A percentile compares a stretch with the other conserved stretches of the same genome.
Conservation (phyloP, 352 stramenopile genomes). For the Pythium utonaiense region DNA sequence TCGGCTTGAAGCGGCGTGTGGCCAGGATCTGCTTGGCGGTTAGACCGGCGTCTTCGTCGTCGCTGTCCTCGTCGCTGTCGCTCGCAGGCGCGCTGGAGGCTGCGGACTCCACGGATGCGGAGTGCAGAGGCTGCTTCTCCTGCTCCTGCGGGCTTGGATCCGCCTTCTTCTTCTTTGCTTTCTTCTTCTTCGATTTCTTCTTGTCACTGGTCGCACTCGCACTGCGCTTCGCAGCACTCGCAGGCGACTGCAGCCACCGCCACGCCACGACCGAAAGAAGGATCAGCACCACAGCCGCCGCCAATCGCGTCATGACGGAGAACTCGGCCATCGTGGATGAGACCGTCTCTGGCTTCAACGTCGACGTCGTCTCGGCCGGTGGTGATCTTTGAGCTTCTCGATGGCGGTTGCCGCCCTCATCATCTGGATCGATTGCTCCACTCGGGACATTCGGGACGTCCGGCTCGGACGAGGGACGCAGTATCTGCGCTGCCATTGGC, state of each 20-base stretch:
- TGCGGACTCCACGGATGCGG: not conserved
- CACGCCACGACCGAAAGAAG: conserved; percentile 14
- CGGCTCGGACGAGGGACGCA: not conserved
- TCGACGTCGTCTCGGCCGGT: not conserved
- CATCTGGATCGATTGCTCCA: not conserved
- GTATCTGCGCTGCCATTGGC: not conserved
- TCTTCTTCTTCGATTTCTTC: conserved; percentile 25
- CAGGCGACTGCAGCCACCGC: conserved; percentile 9
- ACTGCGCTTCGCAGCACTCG: not conserved
- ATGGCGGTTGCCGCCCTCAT: not conserved
- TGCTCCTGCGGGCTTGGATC: not conserved
- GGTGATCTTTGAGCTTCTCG: conserved; percentile 4
- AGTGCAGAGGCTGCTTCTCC: not conserved
- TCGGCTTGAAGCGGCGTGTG: conserved; percentile 59
- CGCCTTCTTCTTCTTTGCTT: conserved; percentile 16
- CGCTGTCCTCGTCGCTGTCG: conserved; percentile 36
- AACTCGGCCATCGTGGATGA: conserved; percentile 27
- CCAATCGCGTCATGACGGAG: conserved; percentile 13
- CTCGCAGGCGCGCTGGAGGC: conserved; percentile 5
- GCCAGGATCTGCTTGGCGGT: conserved; percentile 60
- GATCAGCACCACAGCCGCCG: conserved; percentile 14
- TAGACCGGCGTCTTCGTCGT: conserved; percentile 52
- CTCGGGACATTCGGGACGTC: not conserved
- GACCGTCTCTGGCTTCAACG: conserved; percentile 9
- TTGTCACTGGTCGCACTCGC: not conserved